Conservation (phyloP, 129 eudicot species). For the Tanacetum coccineum region DNA sequence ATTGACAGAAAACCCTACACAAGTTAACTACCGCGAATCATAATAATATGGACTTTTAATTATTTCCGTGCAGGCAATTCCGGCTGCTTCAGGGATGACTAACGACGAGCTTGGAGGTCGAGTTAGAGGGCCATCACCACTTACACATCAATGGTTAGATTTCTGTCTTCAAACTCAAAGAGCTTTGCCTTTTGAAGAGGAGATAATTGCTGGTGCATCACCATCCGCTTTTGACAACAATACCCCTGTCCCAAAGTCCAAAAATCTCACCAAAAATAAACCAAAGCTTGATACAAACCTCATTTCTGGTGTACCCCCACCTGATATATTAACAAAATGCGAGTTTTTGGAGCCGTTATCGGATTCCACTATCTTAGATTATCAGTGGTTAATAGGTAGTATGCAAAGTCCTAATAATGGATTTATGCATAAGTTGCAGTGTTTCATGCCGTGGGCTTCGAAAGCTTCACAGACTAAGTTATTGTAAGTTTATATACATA, state of each 20-base stretch:
- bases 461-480: constrained; percentile 19
- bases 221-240: constrained; percentile 51
- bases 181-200: constrained; percentile 67
- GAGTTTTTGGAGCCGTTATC: constrained; percentile 89
- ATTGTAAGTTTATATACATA: not conserved
- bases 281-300: constrained; percentile 84
- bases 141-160: constrained; percentile 84
- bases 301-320: constrained; percentile 65
- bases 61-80: constrained; percentile 57
- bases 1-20: constrained; percentile 4
- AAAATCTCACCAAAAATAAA: constrained; percentile 35
- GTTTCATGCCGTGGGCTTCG: constrained; percentile 19
- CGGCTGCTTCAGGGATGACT: constrained; percentile 46
- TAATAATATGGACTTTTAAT: not conserved
- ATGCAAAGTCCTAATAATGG: constrained; percentile 37
- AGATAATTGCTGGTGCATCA: constrained; percentile 70
- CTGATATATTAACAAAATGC: constrained; percentile 60
- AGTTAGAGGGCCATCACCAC: constrained; percentile 86
- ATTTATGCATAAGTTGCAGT: constrained; percentile 21
- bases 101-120: constrained; percentile 69
- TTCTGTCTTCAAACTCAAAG: constrained; percentile 80
- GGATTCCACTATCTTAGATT: constrained; percentile 60
- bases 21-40: not conserved
- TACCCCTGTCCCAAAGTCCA: constrained; percentile 20
- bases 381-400: constrained; percentile 51